Conservation (phyloP, 1,284 basidiomycete species). For the Marasmius oreades region DNA sequence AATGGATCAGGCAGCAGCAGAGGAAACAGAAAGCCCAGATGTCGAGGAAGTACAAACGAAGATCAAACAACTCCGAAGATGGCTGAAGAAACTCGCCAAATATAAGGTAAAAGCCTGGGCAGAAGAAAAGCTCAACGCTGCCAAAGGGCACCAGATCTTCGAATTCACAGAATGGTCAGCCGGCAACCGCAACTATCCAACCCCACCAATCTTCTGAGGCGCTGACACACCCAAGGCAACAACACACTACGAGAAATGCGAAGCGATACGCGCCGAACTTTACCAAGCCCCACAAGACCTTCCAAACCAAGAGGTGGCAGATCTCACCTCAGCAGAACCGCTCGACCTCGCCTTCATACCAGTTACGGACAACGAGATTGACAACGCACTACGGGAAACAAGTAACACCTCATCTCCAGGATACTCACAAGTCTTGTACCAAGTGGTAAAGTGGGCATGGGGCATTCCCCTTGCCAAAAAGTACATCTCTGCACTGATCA, state of each 20-base stretch:
- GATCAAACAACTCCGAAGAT: conserved; percentile 10
- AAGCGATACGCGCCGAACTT: conserved; percentile 20
- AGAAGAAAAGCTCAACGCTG: too few species aligned
- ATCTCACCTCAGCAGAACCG: conserved; percentile 11
- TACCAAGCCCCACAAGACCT: conserved; percentile 21
- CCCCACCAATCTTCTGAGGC: conserved; percentile 13
- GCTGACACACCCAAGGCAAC: conserved; percentile 4
- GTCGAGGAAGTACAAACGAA: conserved; percentile 4
- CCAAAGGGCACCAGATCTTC: conserved; percentile 17
- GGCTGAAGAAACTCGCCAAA: conserved; percentile 9
- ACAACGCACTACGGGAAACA: conserved; percentile 11
- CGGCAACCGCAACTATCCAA: conserved; percentile 17
- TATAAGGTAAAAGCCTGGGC: too few species aligned
- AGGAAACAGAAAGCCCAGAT: background rate
- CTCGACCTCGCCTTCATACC: conserved; percentile 11
- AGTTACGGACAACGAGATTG: conserved; percentile 15
- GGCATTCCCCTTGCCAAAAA: background rate
- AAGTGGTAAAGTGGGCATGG: conserved; percentile 18
- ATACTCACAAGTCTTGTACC: conserved; percentile 14
- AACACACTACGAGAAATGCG: conserved; percentile 21
- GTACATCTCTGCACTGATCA: too few species aligned
- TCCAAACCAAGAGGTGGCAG: conserved; percentile 5
- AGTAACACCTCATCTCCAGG: conserved; percentile 18
- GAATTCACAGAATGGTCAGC: conserved; percentile 16
- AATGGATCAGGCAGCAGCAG: background rate